Evolutionary conservation across 768 basidiomycete genomes (phyloP), one percentile per base, ranked within the genome.

Genomic region (Tricholoma sp.): DNA sequence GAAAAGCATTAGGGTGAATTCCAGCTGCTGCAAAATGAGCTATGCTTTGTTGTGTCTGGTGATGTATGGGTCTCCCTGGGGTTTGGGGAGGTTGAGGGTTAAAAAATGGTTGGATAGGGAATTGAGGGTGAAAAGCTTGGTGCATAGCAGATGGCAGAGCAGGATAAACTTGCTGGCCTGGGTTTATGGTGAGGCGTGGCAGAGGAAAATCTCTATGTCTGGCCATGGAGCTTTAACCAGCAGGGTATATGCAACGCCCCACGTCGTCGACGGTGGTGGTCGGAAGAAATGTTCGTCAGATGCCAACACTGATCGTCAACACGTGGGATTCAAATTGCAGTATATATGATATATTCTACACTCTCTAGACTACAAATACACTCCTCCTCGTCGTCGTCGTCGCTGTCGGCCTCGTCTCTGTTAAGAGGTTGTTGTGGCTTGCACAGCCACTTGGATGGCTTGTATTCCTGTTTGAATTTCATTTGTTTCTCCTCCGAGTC

Each of bases 21-120:
- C 81, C 80, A 39, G 79, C 78, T 10, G 82, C 79, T 5, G 86
- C 80, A 31, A 88, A 73, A 58, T 85, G 86, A 14, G 82, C 81
- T 6, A 89, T 73, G 67, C 86, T 89, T 18, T 85, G 76, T 52
- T 72, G 74, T 27, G 77, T 78, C 43, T 76, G 77, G 59, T 84
- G 80, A 57, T 87, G 85, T 2, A 72, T 65, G 0, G 84, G 84
- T 39, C 82, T 81, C 47, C 69, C 74, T 1, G 84, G 84, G 1
- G 77, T 76, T 24, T 71, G 73, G 22, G 80, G 79, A 5, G 77
- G 79, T 34, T 74, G 78, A 1, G 72, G 74, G 32, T 75, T 72
- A 59, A 88, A 88, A 71, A 84, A 87, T 18, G 81, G 68, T 66
- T 90, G 89, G 76, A 90, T 83, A 32, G 80, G 81, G 59, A 80